Base-by-base conservation (phyloP, 2,329 filamentous ascomycete species). In the Exutisphaerella laricina region DNA sequence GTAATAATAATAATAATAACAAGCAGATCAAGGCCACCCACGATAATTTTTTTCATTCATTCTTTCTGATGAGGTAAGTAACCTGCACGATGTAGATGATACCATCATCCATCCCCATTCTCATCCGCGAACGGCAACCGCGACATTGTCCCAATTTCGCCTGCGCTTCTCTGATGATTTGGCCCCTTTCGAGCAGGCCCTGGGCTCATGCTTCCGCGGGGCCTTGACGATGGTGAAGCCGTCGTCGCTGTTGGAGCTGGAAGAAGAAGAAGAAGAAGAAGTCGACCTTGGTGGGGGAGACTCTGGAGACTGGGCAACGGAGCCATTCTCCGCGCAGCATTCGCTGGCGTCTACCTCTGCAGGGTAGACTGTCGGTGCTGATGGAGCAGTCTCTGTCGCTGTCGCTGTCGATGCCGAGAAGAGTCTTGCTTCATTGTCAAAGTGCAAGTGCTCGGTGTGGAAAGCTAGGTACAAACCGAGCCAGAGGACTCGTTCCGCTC, bases 391-490 rank as follows among this genome's bases (percentile, higher is more conserved):
- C 26, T 34, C 14, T 4, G 26, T 16, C 2, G 7, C 4, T 1
- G 20, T 34, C 9, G 12, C 25, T n/a, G 4, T 18, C 13, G 16
- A 10, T 14, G 50, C 42, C 12, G 50, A 53, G 39, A 58, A 58
- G 1, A 42, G 16, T 14, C 41, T 45, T 2, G 13, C 48, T 31
- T 53, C 28, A 26, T 33, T 31, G 29, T 58, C 50, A 42, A 48
- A 58, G 13, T 48, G 39, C 17, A 58, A 43, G 22, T 48, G 28
- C 12, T 46, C 35, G 2, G 51, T 53, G 43, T 57, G 56, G 26
- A 56, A 53, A 3, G 56, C 53, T 10, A 60, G 38, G 38, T 47
- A 55, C 10, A 60, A 33, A 16, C 53, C 58, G 18, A 59, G 42
- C 51, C 57, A 60, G 18, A 58, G 32, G 6, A 60, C 53, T 20